phyloP scores from a whole-genome alignment of 192 early-diverging fungal species.

The Podila verticillata region DNA sequence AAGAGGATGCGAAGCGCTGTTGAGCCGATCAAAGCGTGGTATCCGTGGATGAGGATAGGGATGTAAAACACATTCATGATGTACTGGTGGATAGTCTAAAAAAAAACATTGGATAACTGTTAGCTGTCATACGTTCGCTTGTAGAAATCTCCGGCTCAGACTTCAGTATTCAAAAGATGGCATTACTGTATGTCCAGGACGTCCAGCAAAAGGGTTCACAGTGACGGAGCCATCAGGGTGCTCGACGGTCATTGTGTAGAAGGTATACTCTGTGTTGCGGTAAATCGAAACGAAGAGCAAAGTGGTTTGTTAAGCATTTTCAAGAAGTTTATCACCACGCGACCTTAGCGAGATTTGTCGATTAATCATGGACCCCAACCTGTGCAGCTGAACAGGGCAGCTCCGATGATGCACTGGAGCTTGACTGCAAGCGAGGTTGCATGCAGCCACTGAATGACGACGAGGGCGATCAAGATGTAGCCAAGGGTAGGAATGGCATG shows the following conservation, averaged over 20 bases:
- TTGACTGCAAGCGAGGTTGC: conserved; percentile 44
- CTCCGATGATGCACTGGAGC: conserved; percentile 41
- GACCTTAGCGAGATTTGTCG: neutral
- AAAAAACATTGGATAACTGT: neutral
- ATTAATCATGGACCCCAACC: conserved; percentile 1
- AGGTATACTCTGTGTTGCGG: conserved; percentile 25
- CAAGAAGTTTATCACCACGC: neutral
- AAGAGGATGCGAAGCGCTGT: conserved; percentile 27
- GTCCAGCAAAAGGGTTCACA: conserved; percentile 40
- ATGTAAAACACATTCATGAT: conserved; percentile 51
- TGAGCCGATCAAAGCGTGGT: conserved; percentile 34
- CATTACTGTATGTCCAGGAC: conserved; percentile 47
- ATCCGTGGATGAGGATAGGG: conserved; percentile 41
- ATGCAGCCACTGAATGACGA: conserved; percentile 34
- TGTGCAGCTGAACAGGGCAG: conserved; percentile 42
- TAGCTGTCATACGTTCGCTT: neutral
- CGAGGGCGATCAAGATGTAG: conserved; percentile 36
- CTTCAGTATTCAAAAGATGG: too few species aligned
- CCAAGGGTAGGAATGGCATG: conserved; percentile 42
- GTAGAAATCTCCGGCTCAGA: neutral
- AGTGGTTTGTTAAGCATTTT: neutral
- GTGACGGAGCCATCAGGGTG: conserved; percentile 39
- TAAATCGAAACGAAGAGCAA: neutral
- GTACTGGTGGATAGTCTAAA: conserved; percentile 44
- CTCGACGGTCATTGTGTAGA: conserved; percentile 47